Percentiles rank a stretch among this genome's conserved stretches.
phyloP scores from a whole-genome alignment of 78 protist species.

The Corallochytrium limacisporum region DNA sequence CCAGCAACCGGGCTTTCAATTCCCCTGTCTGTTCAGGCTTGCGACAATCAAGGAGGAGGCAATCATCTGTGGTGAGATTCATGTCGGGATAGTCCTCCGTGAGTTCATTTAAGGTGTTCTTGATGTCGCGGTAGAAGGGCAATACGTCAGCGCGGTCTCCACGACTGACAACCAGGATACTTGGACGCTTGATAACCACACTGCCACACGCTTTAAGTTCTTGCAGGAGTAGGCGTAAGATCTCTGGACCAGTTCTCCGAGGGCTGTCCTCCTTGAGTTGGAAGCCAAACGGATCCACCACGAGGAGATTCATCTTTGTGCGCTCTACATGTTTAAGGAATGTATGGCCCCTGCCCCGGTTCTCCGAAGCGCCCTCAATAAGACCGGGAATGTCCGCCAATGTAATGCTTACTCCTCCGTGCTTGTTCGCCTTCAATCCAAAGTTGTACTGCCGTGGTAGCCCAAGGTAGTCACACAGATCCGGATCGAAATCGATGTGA shows the following conservation, averaged over 20 bases:
- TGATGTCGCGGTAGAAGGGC: no score
- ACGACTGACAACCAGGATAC: no score
- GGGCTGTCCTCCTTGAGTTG: not conserved
- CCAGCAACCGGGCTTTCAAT: no score
- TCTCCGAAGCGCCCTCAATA: conserved; percentile 39
- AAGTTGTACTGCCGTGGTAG: not conserved
- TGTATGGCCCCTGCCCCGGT: conserved; percentile 40
- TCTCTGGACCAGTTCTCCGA: not conserved
- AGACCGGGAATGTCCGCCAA: conserved; percentile 52
- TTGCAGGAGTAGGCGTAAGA: not conserved
- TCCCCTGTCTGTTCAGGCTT: no score
- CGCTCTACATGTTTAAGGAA: conserved; percentile 48
- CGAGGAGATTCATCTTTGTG: conserved; percentile 1
- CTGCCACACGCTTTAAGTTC: no score
- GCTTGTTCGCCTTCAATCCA: not conserved
- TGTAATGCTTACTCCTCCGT: not conserved
- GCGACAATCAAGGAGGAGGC: no score
- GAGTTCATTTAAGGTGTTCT: no score
- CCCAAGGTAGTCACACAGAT: not conserved
- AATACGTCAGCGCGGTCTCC: no score
- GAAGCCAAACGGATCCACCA: conserved; percentile 22
- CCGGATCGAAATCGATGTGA: not conserved
- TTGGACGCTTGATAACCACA: no score
- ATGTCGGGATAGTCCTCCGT: no score
- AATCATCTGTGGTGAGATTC: no score